Conservation (phyloP, 2,329 filamentous ascomycete species). For the Venturia nashicola region DNA sequence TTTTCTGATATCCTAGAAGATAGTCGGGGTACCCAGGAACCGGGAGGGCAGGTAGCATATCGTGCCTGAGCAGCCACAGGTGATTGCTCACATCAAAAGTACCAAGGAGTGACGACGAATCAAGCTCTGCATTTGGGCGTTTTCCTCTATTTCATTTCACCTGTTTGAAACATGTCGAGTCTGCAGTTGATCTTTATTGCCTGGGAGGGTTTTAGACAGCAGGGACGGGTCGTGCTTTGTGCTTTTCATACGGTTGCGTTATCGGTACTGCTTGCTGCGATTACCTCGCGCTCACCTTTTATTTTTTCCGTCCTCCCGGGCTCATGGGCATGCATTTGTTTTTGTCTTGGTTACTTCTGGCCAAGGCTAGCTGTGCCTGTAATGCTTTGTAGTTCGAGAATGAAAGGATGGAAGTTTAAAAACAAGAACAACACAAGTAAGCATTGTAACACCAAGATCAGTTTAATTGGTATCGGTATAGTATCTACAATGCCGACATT, state of each 20-base stretch:
- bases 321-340: background rate
- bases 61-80: constrained; percentile 1
- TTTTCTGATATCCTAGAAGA: constrained; percentile 9
- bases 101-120: constrained; percentile 6
- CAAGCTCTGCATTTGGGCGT: constrained; percentile 7
- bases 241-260: background rate
- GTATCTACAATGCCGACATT: no score
- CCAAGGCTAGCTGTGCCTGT: constrained; percentile 7
- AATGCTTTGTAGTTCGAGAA: constrained; percentile 4
- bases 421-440: background rate
- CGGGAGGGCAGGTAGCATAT: background rate
- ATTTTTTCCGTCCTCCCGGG: background rate
- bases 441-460: no score
- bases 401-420: constrained; percentile 3
- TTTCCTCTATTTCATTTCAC: background rate
- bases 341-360: background rate
- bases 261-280: background rate
- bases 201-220: constrained; percentile 9
- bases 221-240: constrained; percentile 8
- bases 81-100: background rate
- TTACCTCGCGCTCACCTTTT: background rate
- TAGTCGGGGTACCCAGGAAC: constrained; percentile 4
- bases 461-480: no score
- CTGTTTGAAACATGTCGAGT: constrained; percentile 2
- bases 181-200: background rate